phyloP scores from a whole-genome alignment of 768 basidiomycete species.

The Rhizopogon salebrosus region DNA sequence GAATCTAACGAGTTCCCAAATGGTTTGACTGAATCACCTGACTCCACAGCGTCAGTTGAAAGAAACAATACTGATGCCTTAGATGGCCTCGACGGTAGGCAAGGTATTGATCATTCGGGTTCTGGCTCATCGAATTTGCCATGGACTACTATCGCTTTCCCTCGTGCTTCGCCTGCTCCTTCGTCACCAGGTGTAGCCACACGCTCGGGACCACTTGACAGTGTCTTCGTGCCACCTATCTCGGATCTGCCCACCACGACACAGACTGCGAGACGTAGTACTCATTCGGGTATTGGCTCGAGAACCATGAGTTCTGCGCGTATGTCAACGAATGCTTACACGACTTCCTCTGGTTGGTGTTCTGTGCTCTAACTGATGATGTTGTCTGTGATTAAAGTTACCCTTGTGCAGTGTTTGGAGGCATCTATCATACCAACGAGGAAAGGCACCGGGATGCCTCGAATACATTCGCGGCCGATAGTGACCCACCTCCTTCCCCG shows the following conservation, averaged over 20 bases:
- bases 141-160: not conserved
- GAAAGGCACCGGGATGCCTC: not conserved
- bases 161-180: not conserved
- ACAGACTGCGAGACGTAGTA: not conserved
- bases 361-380: not conserved
- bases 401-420: not conserved
- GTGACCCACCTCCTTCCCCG: not conserved
- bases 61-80: not conserved
- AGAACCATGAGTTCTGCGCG: not conserved
- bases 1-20: not conserved
- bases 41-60: not conserved
- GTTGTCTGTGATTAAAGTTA: not conserved
- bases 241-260: not conserved
- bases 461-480: not conserved
- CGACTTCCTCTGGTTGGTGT: not conserved
- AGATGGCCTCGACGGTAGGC: not conserved
- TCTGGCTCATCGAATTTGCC: not conserved
- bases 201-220: not conserved
- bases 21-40: not conserved
- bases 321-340: not conserved
- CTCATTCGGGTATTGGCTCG: not conserved
- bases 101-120: not conserved
- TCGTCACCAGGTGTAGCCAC: not conserved
- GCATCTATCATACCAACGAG: not conserved
- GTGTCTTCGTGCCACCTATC: not conserved